A percentile compares a stretch with the other conserved stretches of the same genome.
Evolutionary conservation across 2,329 filamentous ascomycete genomes (phyloP).

Genomic region (Paradendryphiella salina): DNA sequence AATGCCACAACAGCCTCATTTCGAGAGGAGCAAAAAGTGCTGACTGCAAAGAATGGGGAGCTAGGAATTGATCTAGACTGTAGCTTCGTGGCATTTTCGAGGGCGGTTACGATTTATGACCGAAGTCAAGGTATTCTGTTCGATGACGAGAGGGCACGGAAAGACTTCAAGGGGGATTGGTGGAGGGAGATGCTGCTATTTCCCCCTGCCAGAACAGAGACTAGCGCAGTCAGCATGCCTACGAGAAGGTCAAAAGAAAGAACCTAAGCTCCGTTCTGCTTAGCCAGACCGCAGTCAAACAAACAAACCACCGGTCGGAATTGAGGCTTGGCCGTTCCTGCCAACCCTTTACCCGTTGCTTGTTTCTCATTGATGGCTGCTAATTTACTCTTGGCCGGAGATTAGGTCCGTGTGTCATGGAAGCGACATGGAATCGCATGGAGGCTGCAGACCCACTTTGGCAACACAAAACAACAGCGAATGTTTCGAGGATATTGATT

Average conservation of each 20-base stretch:
- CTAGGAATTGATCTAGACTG: not conserved
- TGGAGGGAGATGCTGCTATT: no score
- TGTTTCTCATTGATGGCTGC: not conserved
- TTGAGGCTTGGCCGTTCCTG: not conserved
- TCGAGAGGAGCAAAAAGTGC: not conserved
- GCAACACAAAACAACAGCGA: not conserved
- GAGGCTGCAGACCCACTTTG: not conserved
- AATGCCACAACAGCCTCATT: not conserved
- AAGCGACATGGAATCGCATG: not conserved
- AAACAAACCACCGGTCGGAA: not conserved
- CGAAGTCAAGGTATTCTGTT: not conserved
- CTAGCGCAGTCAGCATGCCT: no score
- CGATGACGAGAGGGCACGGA: not conserved
- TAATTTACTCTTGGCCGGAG: not conserved
- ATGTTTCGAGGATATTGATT: no score
- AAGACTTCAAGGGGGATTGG: no score
- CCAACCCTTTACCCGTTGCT: not conserved
- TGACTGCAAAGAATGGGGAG: not conserved
- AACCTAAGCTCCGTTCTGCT: no score
- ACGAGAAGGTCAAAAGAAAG: no score
- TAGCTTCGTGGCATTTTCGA: not conserved
- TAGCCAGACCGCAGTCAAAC: no score
- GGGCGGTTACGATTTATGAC: not conserved
- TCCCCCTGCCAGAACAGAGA: no score
- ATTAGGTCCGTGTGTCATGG: not conserved